Base-by-base conservation (phyloP, 202 grass and related monocot genomes). In the Bolboschoenoplectus hybrid region DNA sequence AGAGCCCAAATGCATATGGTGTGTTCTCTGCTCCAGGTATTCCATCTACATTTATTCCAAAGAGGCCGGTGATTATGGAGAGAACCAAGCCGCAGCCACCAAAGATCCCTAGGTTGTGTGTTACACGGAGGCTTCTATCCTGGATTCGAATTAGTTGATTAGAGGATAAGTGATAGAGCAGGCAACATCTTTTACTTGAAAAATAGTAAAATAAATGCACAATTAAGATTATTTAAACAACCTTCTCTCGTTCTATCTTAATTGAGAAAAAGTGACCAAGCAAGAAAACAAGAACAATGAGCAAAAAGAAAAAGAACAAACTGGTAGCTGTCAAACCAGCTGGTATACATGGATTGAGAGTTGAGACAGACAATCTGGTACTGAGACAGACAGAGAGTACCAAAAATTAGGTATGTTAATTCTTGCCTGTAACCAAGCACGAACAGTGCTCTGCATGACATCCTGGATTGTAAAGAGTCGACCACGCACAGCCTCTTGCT, bases 41-140 rank as follows among this genome's bases (percentile, higher is more conserved):
- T 73, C 93, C 94, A 9, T 96, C 94, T 4, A 96, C 94, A 3
- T 93, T 96, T 82, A 93, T 96, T 32, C 89, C 94, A 49, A 96
- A 96, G 19, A 93, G 81, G 64, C 89, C 82, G 0, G 94, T 91
- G 56, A 96, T 86, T 88, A 96, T 93, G 0, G 94, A 91, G 46
- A 96, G 88, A 88, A 93, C 69, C 34, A 96, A 77, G 35, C 91
- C 89, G 8, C 89, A 89, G 4, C 94, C 91, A 76, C 94, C 89
- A 3, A 93, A 91, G 55, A 96, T 89, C 43, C 91, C 76, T 67
- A 96, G 65, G 67, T 95, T 95, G 77, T 95, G 89, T 32, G 85
- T 89, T 47, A 92, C 76, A 73, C 75, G 79, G 71, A 96, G 89
- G 84, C 91, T 96, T 82, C 58, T 90, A 63, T 96, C 91, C 91